A percentile compares a stretch with the other conserved stretches of the same genome.
Conservation (phyloP, 371 early-diverging fungal species). For the Syncephalastrum monosporum region DNA sequence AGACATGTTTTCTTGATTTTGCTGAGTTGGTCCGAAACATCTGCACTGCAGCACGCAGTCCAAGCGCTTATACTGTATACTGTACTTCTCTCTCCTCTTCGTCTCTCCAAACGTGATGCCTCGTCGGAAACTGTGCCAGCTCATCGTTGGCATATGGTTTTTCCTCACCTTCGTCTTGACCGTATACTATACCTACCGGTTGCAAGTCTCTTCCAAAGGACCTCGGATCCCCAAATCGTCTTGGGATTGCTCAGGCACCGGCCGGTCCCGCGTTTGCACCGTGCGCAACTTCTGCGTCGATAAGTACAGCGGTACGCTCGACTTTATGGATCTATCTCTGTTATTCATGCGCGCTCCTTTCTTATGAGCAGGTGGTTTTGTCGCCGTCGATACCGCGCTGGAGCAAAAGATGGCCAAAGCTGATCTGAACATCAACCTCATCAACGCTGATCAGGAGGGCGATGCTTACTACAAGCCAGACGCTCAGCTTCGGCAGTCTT, state of each 20-base stretch:
- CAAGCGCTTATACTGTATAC: no score
- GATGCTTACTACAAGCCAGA: slow-evolving; percentile 43
- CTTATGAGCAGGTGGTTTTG: slow-evolving; percentile 6
- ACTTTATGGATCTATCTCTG: background rate
- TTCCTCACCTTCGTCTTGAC: slow-evolving; percentile 1
- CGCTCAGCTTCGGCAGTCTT: slow-evolving; percentile 12
- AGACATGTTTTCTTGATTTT: no score
- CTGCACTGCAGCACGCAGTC: no score
- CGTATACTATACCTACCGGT: slow-evolving; percentile 5
- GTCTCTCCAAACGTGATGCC: no score
- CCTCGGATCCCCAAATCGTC: slow-evolving; percentile 8
- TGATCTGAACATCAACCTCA: slow-evolving; percentile 36
- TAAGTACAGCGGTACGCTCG: background rate
- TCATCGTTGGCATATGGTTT: slow-evolving; percentile 3
- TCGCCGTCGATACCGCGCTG: slow-evolving; percentile 1
- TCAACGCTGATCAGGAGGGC: slow-evolving; percentile 25
- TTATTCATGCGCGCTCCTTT: background rate
- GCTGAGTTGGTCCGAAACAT: no score
- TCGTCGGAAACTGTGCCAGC: no score
- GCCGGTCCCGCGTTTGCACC: slow-evolving; percentile 20
- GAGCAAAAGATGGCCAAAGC: slow-evolving; percentile 1
- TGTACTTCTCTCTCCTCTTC: no score
- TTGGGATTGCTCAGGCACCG: slow-evolving; percentile 25
- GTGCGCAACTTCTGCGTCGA: slow-evolving; percentile 34
- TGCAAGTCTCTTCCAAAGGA: background rate